Base-by-base conservation (phyloP, 345 rosid species). In the Eucalyptus microcorys region DNA sequence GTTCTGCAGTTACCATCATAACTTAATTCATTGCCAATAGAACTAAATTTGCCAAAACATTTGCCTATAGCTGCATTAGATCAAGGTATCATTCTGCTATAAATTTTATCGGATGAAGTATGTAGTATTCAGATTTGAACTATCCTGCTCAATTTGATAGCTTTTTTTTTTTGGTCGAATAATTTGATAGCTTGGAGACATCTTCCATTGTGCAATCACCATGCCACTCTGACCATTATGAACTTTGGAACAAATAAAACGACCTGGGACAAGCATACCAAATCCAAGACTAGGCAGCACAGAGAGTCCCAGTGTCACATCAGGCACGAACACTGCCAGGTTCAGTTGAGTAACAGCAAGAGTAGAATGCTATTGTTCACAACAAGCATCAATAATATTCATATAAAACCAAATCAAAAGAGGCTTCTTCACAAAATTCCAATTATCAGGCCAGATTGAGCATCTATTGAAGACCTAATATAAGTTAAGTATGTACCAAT, bases 401-500 rank as follows among this genome's bases (percentile, higher is more conserved):
- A 76, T 21, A 76, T 76, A 76, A 43, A 76, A 40, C 84, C 47
- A 76, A 76, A 76, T 76, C 47, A 76, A 40, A 76, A 76, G 30
- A 21, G 30, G 30, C 30, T 5, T 76, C 84, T 48, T 85, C 55
- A 85, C 87, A 85, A 85, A 22, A 49, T 49, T 32, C 66, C 21
- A 2, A 49, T 37, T 32, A 50, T n/a, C 61, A 52, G 45, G 45
- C n/a, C 87, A 76, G 14, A 59, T 45, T 47, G 40, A 87, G 57
- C 45, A 71, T 50, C 27, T 66, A 30, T 34, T 52, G 30, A 59
- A 84, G 45, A 83, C 89, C 42, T 53, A 15, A 85, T 27, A 83
- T 24, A 83, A 59, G 89, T 52, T 37, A 76, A 64, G 76, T n/a
- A 37, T 11, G 91, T 95, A 97, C 99, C 99, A 96, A 92, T 96